Evolutionary conservation across 73 alveolate genomes (phyloP), one percentile per base, ranked within the genome.

Genomic region (Durusdinium trenchii): DNA sequence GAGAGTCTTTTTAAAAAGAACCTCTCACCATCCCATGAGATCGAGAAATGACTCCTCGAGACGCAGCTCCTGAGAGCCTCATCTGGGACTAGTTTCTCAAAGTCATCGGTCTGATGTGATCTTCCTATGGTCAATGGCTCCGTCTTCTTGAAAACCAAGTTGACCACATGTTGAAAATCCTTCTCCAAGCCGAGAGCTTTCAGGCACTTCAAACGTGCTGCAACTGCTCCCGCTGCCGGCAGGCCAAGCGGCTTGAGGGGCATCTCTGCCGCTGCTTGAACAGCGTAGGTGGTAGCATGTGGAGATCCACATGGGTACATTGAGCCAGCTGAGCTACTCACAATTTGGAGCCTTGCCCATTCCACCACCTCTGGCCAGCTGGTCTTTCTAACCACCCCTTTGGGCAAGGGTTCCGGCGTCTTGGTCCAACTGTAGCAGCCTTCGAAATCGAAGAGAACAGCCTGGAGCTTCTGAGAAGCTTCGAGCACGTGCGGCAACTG

Each of bases 41-140:
- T 73, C 42, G 96, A 64, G 86, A 89, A 89, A 71, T 89, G 96
- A 43, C 71, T 42, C 12, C 96, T 85, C 1, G 96, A 89, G 40
- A 89, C 86, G 42, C 96, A 89, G 54, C 82, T 89, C 40, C 96
- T 67, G 40, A 89, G 71, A 48, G 85, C 96, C 7, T 89, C 96
- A 54, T 89, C 96, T 12, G 96, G 96, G 30, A 89, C 71, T 54
- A 89, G 69, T 14, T 51, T 20, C 82, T 89, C 96, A 67, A 89
- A 89, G 73, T 64, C 96, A 46, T 89, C 96, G 12, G 85, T 45
- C 86, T 89, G 96, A 62, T 89, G 96, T 9, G 96, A 73, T 26
- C 96, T 51, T 52, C 96, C 96, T 1, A 89, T 36, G 51, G 96
- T 89, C 86, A 89, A 52, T 23, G 96, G 54, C 86, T 45, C 89